These are phyloP conservation scores for Tritrichomonas foetus DNA, from an alignment of 208 protist genomes.

Conservation along the genomic window DNA sequence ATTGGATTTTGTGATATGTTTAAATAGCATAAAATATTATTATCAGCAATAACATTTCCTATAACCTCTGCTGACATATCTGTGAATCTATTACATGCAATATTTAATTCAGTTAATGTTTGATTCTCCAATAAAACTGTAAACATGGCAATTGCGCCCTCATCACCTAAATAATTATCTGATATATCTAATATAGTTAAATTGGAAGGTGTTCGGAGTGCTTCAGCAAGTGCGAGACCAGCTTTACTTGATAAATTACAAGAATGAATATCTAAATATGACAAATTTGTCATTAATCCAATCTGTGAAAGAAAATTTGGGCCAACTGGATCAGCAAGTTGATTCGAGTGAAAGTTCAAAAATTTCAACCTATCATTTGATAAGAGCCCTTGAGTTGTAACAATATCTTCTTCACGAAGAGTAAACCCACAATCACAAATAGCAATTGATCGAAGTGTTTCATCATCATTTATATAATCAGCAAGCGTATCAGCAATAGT, in stretches of 20 bases:
- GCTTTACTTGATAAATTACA: not conserved
- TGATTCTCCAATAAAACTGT: not conserved
- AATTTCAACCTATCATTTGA: not conserved
- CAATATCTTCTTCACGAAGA: not conserved
- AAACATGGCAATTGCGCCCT: not conserved
- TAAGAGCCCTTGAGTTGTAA: not conserved
- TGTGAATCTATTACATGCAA: not conserved
- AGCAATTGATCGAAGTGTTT: not conserved
- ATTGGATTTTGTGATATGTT: not conserved
- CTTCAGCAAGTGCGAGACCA: not conserved
- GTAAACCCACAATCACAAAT: conserved; percentile 22
- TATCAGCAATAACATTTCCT: not conserved
- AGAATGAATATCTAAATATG: not conserved
- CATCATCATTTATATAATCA: not conserved
- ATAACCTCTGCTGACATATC: not conserved
- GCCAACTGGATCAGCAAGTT: not conserved
- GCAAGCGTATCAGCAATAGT: not conserved
- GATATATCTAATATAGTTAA: not conserved
- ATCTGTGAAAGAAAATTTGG: not conserved
- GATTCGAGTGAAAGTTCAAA: not conserved
- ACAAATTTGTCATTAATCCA: not conserved
- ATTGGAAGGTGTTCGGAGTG: not conserved
- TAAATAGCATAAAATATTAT: not conserved
- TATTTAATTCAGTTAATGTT: not conserved
- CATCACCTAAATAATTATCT: not conserved